These are phyloP conservation scores for Pseudopithomyces chartarum DNA, from an alignment of 2,329 filamentous ascomycete genomes.

Conservation along the genomic window DNA sequence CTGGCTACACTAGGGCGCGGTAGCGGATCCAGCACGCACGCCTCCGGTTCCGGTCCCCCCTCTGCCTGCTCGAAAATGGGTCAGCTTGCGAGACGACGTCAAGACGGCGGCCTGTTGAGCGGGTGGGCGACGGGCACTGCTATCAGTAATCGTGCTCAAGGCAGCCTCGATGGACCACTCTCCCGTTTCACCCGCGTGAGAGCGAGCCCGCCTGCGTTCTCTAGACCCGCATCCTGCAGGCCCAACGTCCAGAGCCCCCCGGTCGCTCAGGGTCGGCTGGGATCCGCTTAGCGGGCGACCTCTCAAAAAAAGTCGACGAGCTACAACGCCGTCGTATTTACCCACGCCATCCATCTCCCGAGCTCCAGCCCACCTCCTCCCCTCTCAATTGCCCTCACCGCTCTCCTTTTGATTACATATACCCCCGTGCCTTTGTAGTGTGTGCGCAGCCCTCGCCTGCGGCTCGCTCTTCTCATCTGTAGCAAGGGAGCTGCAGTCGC, in stretches of 20 bases:
- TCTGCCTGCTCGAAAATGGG: neutral
- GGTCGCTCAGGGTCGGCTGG: slow-evolving; percentile 10
- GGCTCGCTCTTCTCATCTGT: neutral
- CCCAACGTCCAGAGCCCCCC: slow-evolving; percentile 10
- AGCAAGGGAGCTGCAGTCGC: slow-evolving; percentile 40
- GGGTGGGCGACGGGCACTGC: neutral
- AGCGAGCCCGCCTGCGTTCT: neutral
- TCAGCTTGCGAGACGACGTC: slow-evolving; percentile 1
- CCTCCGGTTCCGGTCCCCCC: neutral
- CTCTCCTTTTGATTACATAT: slow-evolving; percentile 14
- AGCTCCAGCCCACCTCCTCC: slow-evolving; percentile 12
- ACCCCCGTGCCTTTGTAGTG: slow-evolving; percentile 1
- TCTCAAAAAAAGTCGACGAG: slow-evolving; percentile 34
- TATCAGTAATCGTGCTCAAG: slow-evolving; percentile 1
- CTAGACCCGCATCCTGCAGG: slow-evolving; percentile 6
- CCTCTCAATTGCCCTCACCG: slow-evolving; percentile 26
- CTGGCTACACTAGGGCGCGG: neutral
- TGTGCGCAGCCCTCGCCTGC: neutral
- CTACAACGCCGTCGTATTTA: slow-evolving; percentile 16
- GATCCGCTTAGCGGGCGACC: slow-evolving; percentile 1
- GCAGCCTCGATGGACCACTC: neutral
- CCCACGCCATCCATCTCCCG: slow-evolving; percentile 22
- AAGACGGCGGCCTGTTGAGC: neutral
- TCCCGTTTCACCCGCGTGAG: neutral
- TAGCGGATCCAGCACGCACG: neutral